These are phyloP conservation scores for Magnaporthiopsis incrustans DNA, from an alignment of 2,329 filamentous ascomycete genomes.

Conservation along the genomic window DNA sequence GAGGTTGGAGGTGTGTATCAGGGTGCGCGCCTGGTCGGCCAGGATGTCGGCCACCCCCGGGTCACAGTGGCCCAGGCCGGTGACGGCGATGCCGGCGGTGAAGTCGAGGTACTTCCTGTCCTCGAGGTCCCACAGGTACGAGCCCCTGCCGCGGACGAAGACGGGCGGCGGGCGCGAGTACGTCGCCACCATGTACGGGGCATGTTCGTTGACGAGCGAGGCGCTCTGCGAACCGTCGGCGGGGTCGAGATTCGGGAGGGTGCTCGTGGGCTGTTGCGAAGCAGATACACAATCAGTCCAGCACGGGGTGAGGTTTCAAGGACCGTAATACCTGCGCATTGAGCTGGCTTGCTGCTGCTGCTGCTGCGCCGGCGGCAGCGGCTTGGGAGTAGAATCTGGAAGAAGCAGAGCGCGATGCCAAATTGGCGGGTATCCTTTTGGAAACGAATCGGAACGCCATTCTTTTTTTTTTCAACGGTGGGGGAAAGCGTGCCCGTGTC, in stretches of 20 bases:
- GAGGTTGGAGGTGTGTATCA: constrained; percentile 89
- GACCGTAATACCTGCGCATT: constrained; percentile 5
- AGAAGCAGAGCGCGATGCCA: constrained; percentile 5
- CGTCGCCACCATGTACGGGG: constrained; percentile 89
- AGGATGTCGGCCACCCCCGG: constrained; percentile 67
- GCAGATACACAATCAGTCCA: neutral
- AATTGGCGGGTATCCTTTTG: constrained; percentile 8
- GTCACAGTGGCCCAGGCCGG: constrained; percentile 85
- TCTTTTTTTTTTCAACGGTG: neutral
- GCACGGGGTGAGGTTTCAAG: neutral
- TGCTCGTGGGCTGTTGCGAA: constrained; percentile 2
- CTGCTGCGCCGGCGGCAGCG: neutral
- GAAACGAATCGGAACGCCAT: constrained; percentile 6
- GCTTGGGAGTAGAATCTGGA: constrained; percentile 6
- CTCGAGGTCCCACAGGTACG: constrained; percentile 84
- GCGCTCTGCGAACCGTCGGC: constrained; percentile 41
- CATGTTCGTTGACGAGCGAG: constrained; percentile 64
- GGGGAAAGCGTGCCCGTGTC: neutral
- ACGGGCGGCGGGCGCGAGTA: constrained; percentile 86
- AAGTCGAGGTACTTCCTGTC: constrained; percentile 88
- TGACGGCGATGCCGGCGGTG: constrained; percentile 93
- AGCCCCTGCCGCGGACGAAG: constrained; percentile 81
- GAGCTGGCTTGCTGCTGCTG: constrained; percentile 1
- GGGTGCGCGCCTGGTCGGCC: constrained; percentile 54
- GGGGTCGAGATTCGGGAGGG: constrained; percentile 6